A percentile compares a stretch with the other conserved stretches of the same genome.
Evolutionary conservation across 2,329 filamentous ascomycete genomes (phyloP).

Genomic region (Amesomyces nigricolor): DNA sequence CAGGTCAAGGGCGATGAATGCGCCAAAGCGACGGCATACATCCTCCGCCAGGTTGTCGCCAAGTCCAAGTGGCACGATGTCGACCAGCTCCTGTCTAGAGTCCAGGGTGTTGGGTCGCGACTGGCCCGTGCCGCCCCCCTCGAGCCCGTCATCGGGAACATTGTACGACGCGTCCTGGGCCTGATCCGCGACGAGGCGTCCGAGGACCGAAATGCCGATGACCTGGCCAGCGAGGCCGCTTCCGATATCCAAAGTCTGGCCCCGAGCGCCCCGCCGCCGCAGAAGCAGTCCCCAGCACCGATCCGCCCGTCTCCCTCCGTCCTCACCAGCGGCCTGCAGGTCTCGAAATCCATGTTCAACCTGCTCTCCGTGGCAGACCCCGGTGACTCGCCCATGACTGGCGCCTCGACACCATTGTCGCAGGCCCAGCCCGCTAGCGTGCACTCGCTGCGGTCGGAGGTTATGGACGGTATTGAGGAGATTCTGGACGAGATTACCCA

Average conservation of each 20-base stretch:
- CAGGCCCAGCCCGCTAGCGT: conserved; percentile 39
- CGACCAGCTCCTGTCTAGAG: conserved; percentile 69
- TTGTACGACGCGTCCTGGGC: conserved; percentile 82
- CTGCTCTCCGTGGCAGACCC: conserved; percentile 69
- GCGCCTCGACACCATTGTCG: conserved; percentile 32
- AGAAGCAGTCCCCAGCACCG: conserved; percentile 25
- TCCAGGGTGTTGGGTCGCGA: conserved; percentile 71
- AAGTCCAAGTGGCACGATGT: conserved; percentile 74
- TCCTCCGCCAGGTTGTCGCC: conserved; percentile 81
- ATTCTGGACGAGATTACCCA: conserved; percentile 92
- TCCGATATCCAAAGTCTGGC: conserved; percentile 37
- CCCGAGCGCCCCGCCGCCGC: conserved; percentile 13
- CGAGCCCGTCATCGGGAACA: conserved; percentile 90
- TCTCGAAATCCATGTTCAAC: conserved; percentile 77
- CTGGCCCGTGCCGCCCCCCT: conserved; percentile 79
- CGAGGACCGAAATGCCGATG: conserved; percentile 65
- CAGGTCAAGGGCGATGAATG: conserved; percentile 86
- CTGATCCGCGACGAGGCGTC: conserved; percentile 88
- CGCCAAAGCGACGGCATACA: conserved; percentile 83
- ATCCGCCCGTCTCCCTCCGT: conserved; percentile 54
- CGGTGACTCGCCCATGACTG: conserved; percentile 38
- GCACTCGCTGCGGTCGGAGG: conserved; percentile 78
- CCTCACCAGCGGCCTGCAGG: conserved; percentile 57
- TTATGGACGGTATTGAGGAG: conserved; percentile 90
- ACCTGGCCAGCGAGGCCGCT: conserved; percentile 52